Base-by-base conservation (phyloP, 2,329 filamentous ascomycete species). In the Emergomyces pasteurianus region DNA sequence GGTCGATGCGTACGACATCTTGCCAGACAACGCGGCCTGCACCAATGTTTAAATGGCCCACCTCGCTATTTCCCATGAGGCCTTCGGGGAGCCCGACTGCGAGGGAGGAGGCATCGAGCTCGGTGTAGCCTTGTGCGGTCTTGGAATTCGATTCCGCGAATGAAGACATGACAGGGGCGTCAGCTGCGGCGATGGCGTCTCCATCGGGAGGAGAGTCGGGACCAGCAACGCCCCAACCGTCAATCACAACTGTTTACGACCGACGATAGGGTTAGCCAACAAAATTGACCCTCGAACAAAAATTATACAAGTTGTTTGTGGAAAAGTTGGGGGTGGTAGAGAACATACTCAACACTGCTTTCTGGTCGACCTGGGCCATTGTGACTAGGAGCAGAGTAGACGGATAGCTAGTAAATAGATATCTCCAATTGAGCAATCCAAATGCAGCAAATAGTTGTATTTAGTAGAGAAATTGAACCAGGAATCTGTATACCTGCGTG, bases 11-110 rank as follows among this genome's bases (percentile, higher is more conserved):
- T 67, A 99, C 94, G 66, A 95, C 90, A 75, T 94, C 92, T 77
- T 99, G 94, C 94, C 94, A 99, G 70, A 99, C 94, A 63, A 99
- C 94, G 71, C 94, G 85, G 62, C 94, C 94, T 62, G 94, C 94
- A 70, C 94, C 94, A 74, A 99, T 97, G 82, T 99, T 99, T 80
- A 99, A 78, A 78, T 99, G 94, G 64, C 94, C 94, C 75, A 99
- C 94, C 78, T 99, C 94, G 69, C 90, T 95, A 82, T 99, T 99
- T 67, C 94, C 94, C 94, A 99, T 99, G 67, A 99, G 81, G 62
- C 94, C 94, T 74, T 99, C 92, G 23, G 94, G 94, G 59, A 99
- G 84, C 67, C 94, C 94, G 66, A 99, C 94, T 53, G 94, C 94
- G 63, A 96, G 84, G 50, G 94, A 97, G 2, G 94, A 97, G 62